Evolutionary conservation across 2,329 filamentous ascomycete genomes (phyloP).

Genomic region (Curvularia lunata): DNA sequence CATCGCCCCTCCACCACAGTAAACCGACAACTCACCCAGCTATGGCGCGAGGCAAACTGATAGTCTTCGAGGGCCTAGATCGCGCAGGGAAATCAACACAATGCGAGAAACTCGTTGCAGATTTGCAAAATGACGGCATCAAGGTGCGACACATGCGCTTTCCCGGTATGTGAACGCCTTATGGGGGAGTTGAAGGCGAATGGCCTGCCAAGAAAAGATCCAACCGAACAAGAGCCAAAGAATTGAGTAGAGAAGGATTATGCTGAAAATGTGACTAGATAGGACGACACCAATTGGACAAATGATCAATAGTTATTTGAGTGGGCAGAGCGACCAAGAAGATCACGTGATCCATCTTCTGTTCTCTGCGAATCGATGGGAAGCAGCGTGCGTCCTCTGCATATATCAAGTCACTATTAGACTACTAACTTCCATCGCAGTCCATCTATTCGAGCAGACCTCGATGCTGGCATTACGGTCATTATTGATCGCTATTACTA

Average conservation of each 20-base stretch:
- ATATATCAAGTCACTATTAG: not conserved
- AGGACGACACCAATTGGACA: conserved; percentile 82
- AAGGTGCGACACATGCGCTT: conserved; percentile 68
- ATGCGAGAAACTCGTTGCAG: conserved; percentile 69
- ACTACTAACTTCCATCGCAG: not conserved
- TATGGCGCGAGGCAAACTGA: conserved; percentile 70
- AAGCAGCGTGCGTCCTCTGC: conserved; percentile 54
- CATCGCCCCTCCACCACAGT: not conserved
- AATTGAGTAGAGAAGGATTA: not conserved
- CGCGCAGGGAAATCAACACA: conserved; percentile 93
- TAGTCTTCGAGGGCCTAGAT: conserved; percentile 88
- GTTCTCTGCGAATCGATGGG: conserved; percentile 92
- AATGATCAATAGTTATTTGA: conserved; percentile 85
- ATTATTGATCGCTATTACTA: conserved; percentile 95
- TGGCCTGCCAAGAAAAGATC: not conserved
- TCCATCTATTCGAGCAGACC: conserved; percentile 34
- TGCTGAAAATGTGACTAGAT: conserved; percentile 60
- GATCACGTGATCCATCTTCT: conserved; percentile 90
- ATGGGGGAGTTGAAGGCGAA: not conserved
- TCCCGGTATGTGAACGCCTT: conserved; percentile 59
- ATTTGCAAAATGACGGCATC: conserved; percentile 59
- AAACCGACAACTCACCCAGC: not conserved
- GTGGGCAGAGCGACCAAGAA: conserved; percentile 73
- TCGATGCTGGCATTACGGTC: conserved; percentile 73
- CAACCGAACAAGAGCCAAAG: not conserved